These are phyloP conservation scores for Ganoderma sinense DNA, from an alignment of 1,284 basidiomycete species.

Conservation along the genomic window DNA sequence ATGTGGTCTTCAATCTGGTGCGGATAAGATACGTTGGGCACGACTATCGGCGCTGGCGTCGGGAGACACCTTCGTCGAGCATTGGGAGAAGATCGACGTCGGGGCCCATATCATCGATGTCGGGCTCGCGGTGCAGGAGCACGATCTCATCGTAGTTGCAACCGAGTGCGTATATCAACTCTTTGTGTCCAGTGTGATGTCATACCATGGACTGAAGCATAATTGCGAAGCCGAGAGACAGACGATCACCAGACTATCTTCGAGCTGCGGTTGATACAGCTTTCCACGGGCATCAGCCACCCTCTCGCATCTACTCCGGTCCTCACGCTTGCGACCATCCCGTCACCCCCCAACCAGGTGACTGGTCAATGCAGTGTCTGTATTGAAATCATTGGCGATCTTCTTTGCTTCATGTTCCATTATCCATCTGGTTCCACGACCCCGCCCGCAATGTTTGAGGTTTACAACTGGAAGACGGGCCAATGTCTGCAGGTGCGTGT, in stretches of 20 bases:
- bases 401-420: conserved; percentile 36
- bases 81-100: conserved; percentile 47
- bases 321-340: conserved; percentile 35
- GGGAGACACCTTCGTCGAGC: not conserved
- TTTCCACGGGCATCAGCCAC: conserved; percentile 51
- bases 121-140: conserved; percentile 54
- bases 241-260: conserved; percentile 24
- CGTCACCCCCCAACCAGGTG: conserved; percentile 10
- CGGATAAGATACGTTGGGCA: conserved; percentile 24
- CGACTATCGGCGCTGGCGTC: conserved; percentile 2
- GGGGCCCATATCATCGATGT: conserved; percentile 42
- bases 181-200: not conserved
- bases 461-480: conserved; percentile 53
- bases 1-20: conserved; percentile 20
- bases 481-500: conserved; percentile 43
- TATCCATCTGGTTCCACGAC: conserved; percentile 24
- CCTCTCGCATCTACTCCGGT: conserved; percentile 47
- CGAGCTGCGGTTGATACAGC: conserved; percentile 45
- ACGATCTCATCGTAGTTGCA: conserved; percentile 55
- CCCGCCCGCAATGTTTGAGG: conserved; percentile 40
- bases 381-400: conserved; percentile 56
- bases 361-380: conserved; percentile 43
- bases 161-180: conserved; percentile 42
- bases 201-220: too few relatives aligned
- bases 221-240: conserved; percentile 17